Percentiles rank a stretch among this genome's conserved stretches.
Conservation (phyloP, 2,329 filamentous ascomycete species). For the Penicillium sp. region DNA sequence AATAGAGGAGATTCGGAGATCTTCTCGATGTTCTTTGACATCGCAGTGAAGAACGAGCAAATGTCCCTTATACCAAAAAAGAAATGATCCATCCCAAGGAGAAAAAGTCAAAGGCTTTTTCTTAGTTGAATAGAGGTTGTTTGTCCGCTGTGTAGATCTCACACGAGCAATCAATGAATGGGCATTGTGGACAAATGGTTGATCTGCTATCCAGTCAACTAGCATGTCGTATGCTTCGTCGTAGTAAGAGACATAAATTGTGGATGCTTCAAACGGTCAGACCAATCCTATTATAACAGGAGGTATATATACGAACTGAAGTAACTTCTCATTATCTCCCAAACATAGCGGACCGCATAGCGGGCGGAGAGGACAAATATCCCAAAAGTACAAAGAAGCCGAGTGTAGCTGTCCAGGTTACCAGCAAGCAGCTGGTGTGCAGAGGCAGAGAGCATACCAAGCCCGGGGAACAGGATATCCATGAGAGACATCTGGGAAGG, state of each 20-base stretch:
- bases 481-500: slow-evolving; percentile 27
- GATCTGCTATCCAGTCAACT: slow-evolving; percentile 23
- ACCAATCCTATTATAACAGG: slow-evolving; percentile 13
- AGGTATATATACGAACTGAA: slow-evolving; percentile 30
- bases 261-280: slow-evolving; percentile 25
- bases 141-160: slow-evolving; percentile 24
- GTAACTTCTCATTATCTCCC: slow-evolving; percentile 28
- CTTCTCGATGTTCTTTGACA: slow-evolving; percentile 27
- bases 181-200: slow-evolving; percentile 24
- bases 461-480: slow-evolving; percentile 29
- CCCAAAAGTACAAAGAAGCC: slow-evolving; percentile 23
- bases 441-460: slow-evolving; percentile 25
- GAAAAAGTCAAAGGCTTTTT: slow-evolving; percentile 29
- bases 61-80: slow-evolving; percentile 34
- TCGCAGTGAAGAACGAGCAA: slow-evolving; percentile 31
- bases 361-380: slow-evolving; percentile 26
- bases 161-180: slow-evolving; percentile 24
- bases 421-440: slow-evolving; percentile 24
- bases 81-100: slow-evolving; percentile 29
- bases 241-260: slow-evolving; percentile 28
- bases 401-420: slow-evolving; percentile 28
- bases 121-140: slow-evolving; percentile 20
- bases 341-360: slow-evolving; percentile 25
- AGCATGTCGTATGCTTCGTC: slow-evolving; percentile 30
- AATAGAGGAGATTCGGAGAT: slow-evolving; percentile 29